A percentile compares a stretch with the other conserved stretches of the same genome.
phyloP scores from a whole-genome alignment of 441 rosid species.

The Adansonia rubrostipa region DNA sequence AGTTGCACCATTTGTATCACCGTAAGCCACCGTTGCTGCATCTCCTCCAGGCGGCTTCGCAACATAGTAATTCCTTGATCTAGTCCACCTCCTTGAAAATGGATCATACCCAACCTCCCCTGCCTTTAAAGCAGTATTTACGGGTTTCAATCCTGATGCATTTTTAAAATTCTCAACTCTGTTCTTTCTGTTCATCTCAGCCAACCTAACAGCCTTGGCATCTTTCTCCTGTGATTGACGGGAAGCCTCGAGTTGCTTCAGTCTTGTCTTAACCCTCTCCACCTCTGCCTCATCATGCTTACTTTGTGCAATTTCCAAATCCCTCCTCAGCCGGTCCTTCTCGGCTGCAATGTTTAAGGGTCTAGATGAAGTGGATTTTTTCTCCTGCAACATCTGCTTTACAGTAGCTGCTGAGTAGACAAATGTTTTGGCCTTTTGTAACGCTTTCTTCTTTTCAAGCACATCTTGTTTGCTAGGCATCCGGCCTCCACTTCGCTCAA shows the following conservation, averaged over 20 bases:
- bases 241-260: constrained; percentile 82
- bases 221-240: constrained; percentile 64
- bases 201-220: constrained; percentile 75
- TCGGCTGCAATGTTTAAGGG: constrained; percentile 93
- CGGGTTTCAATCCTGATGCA: constrained; percentile 76
- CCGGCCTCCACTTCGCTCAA: constrained; percentile 80
- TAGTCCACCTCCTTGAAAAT: constrained; percentile 97
- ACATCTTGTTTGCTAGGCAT: constrained; percentile 84
- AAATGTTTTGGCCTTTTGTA: constrained; percentile 63
- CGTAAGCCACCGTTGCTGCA: constrained; percentile 38
- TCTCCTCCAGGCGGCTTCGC: constrained; percentile 53
- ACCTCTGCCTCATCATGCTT: constrained; percentile 75
- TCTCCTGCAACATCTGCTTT: constrained; percentile 96
- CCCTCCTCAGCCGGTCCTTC: constrained; percentile 89
- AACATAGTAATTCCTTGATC: constrained; percentile 84
- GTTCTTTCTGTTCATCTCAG: constrained; percentile 96
- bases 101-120: constrained; percentile 99
- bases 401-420: constrained; percentile 94
- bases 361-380: constrained; percentile 79
- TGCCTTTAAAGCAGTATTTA: constrained; percentile 67
- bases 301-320: constrained; percentile 71
- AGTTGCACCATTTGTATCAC: constrained; percentile 32
- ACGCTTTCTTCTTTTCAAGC: constrained; percentile 81
- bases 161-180: constrained; percentile 91
- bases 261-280: constrained; percentile 71